Base-by-base conservation (phyloP, 306 rosid genomes). In the Acmispon strigosus region DNA sequence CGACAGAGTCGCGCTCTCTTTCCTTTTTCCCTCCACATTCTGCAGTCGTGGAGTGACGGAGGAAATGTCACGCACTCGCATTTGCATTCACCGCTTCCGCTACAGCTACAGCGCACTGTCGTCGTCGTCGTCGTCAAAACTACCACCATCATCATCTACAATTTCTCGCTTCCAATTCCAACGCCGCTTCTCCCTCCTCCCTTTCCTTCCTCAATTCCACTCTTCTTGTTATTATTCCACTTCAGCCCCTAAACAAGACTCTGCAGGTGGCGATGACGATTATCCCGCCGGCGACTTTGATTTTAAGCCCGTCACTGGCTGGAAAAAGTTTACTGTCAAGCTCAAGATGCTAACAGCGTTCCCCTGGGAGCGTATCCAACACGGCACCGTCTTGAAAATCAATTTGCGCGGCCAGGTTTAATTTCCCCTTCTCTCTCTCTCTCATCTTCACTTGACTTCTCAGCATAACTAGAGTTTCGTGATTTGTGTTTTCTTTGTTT, bases 321-420 rank as follows among this genome's bases (percentile, higher is more conserved):
- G 90, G 97, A 87, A 67, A 62, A 84, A 83, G 48, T 79, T 83
- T 57, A 8, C 73, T 29, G 91, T 87, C n/a, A 89, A 94, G 76
- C 91, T 94, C 22, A 85, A 66, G 66, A 87, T 87, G 92, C 84
- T 94, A 17, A 49, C 73, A 14, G 98, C 98, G 0, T 82, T 81
- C 39, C 99, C 99, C 4, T 90, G 95, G 96, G 84, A 87, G 69
- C 99, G 97, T 18, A 83, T 94, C 39, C 91, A 78, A 17, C 77
- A 89, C 63, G 96, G 91, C 58, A 82, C 86, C 55, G 86, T 94
- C n/a, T 81, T 89, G 63, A 82, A 86, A 11, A 79, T 94, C 88
- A 89, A 83, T 74, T 69, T 94, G 80, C 96, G 95, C 27, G 98
- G 97, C 80, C 88, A 87, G 97, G 98, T 93, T 74, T n/a, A n/a